Conservation (phyloP, 2,329 filamentous ascomycete genomes). For the Rhinocladiella mackenziei region DNA sequence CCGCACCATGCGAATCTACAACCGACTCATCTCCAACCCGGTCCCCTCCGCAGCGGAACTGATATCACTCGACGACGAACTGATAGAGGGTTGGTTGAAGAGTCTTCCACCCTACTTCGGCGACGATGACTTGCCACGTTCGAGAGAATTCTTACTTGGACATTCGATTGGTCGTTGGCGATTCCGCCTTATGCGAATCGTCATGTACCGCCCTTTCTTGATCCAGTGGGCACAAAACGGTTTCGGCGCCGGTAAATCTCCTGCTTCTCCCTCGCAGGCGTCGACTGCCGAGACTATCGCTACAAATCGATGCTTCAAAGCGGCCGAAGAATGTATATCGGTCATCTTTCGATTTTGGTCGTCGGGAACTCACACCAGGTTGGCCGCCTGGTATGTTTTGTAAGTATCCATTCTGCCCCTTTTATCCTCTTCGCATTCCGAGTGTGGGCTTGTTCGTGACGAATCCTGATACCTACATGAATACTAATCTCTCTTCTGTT, state of each 20-base stretch:
- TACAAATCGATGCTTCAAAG: slow-evolving; percentile 39
- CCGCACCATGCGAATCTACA: slow-evolving; percentile 44
- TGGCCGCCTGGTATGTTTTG: slow-evolving; percentile 46
- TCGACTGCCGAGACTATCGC: slow-evolving; percentile 39
- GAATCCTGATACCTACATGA: not conserved
- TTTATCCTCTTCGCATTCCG: not conserved
- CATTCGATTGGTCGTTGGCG: slow-evolving; percentile 42
- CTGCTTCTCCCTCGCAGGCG: slow-evolving; percentile 31
- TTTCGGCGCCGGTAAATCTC: slow-evolving; percentile 16
- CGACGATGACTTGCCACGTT: slow-evolving; percentile 34
- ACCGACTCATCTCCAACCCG: slow-evolving; percentile 43
- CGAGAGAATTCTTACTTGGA: slow-evolving; percentile 38
- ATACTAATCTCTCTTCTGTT: not conserved
- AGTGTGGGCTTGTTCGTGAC: not conserved
- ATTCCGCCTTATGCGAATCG: slow-evolving; percentile 43
- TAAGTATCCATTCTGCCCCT: slow-evolving; percentile 9
- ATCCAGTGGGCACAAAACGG: slow-evolving; percentile 31
- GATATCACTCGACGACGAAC: slow-evolving; percentile 37
- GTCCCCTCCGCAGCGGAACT: slow-evolving; percentile 42
- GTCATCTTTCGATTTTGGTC: slow-evolving; percentile 43
- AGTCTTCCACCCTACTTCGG: slow-evolving; percentile 42
- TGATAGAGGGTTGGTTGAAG: slow-evolving; percentile 42
- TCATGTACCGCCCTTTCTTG: slow-evolving; percentile 43
- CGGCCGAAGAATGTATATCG: slow-evolving; percentile 40
- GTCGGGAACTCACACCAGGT: slow-evolving; percentile 39